Base-by-base conservation (phyloP, 2,329 filamentous ascomycete species). In the Nigrograna mackinnonii region DNA sequence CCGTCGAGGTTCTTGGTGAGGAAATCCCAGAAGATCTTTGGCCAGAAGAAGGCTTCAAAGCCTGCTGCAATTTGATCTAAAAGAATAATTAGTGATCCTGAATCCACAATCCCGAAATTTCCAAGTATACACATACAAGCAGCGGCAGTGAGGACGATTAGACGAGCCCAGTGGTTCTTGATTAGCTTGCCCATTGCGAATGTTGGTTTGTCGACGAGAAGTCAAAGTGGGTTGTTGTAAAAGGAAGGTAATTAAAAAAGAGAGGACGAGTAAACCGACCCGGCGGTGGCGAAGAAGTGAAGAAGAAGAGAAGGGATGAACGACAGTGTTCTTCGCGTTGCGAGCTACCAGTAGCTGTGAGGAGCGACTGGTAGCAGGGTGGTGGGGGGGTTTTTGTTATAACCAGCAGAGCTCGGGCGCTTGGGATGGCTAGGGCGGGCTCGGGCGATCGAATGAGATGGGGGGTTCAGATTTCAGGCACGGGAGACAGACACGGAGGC, bases 1-100 rank as follows among this genome's bases (percentile, higher is more conserved):
- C 76, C 79, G 65, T 99, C 89, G 57, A 99, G 84, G 58, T 89
- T 91, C 63, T 89, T 91, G 47, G 92, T 96, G 54, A 94, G 73
- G 69, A 96, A 96, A 72, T 99, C 94, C 87, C 89, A 99, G 74
- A 99, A 95, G 65, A 99, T 86, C 71, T 99, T 99, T 54, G 94
- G 94, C 91, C 91, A 99, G 81, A 99, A 92, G 79, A 94, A 96
- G 62, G 83, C 85, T 73, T 95, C 83, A 43, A 99, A 74, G 13
- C 87, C 85, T 47, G 91, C 91, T 46, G 78, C 84, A 50, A 96
- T 71, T 81, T 99, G 94, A 69, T 96, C 91, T 96, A 62, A 33
- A 6, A 22, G 21, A 36, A 17, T 36, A 12, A 33, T 9, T 33
- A 7, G 30, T 7, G 44, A 51, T 28, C 35, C 17, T 40, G 16